These are phyloP conservation scores for Microbotryomycetes sp. DNA, from an alignment of 1,284 basidiomycete genomes.

Conservation along the genomic window DNA sequence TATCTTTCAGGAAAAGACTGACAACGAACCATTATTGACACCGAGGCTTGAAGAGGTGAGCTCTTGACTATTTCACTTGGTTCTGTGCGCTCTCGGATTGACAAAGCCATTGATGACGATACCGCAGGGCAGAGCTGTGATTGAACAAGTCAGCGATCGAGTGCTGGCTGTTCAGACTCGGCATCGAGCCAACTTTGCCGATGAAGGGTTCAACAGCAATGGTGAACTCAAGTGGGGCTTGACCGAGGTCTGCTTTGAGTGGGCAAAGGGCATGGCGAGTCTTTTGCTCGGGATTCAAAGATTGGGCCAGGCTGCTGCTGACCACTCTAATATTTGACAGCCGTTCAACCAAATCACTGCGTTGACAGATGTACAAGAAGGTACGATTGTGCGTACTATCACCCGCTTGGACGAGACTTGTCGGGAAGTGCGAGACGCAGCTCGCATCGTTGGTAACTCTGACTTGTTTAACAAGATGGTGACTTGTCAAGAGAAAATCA, in stretches of 20 bases:
- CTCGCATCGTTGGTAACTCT: slow-evolving; percentile 92
- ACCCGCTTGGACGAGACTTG: slow-evolving; percentile 96
- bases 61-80: background rate
- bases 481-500: slow-evolving; percentile 84
- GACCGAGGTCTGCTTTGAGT: slow-evolving; percentile 94
- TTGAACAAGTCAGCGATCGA: slow-evolving; percentile 73
- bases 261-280: slow-evolving; percentile 93
- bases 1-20: slow-evolving; percentile 95
- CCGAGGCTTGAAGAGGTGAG: slow-evolving; percentile 59
- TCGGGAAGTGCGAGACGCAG: slow-evolving; percentile 91
- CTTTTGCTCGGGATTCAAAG: background rate
- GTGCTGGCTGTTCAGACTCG: slow-evolving; percentile 71
- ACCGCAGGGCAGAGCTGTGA: slow-evolving; percentile 61
- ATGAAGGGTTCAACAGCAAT: slow-evolving; percentile 63
- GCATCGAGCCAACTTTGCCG: slow-evolving; percentile 60
- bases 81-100: too few relatives aligned
- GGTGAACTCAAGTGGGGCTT: slow-evolving; percentile 74
- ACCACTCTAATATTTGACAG: slow-evolving; percentile 46
- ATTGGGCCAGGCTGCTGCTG: background rate
- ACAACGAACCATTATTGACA: slow-evolving; percentile 71
- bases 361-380: slow-evolving; percentile 92
- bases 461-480: slow-evolving; percentile 98
- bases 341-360: slow-evolving; percentile 90
- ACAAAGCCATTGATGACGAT: too few relatives aligned
- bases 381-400: slow-evolving; percentile 93